Evolutionary conservation across 2,329 filamentous ascomycete species (phyloP), one percentile per base, ranked within the genome.

Genomic region (Aspergillus fructus): DNA sequence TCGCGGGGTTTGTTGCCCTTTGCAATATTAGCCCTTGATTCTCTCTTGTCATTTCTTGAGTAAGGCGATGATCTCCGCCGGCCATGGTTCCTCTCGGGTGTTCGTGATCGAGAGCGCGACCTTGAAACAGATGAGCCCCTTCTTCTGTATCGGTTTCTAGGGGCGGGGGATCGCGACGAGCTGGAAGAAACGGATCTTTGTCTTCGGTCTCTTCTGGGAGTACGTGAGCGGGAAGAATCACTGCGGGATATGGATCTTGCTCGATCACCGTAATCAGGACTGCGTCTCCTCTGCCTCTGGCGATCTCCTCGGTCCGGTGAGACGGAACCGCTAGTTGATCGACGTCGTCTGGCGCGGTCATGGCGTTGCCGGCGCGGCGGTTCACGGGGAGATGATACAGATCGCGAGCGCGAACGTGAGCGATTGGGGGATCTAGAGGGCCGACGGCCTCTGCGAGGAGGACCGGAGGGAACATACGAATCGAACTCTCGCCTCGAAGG

Each of bases 181-280:
- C 70, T 75, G 67, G 71, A 70, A 59, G 74, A 74, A 52, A 71
- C 64, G 51, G 74, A 77, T 66, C 74, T 68, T 60, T 67, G 73
- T 68, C 72, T 69, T 66, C 73, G 74, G 59, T 72, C 68, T 76
- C 76, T 71, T 79, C 79, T 83, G 76, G 79, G 74, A 71, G 78
- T 78, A 76, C 74, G 81, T 82, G 82, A 84, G 80, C 79, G 80
- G 66, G 79, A 79, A 69, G 76, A 76, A 66, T 76, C 71, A 76
- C 71, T 75, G 66, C 76, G 76, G 71, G 77, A 74, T 64, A 66
- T 71, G 70, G 81, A 81, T 76, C 79, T 75, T 67, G 76, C 73
- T 73, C 76, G 77, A 73, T 78, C 75, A 76, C 74, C 73, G 63
- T 75, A 73, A 66, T 72, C 68, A 63, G 71, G 69, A 64, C 66